phyloP scores from a whole-genome alignment of 305 asterid genomes.

The Plantago lanceolata region DNA sequence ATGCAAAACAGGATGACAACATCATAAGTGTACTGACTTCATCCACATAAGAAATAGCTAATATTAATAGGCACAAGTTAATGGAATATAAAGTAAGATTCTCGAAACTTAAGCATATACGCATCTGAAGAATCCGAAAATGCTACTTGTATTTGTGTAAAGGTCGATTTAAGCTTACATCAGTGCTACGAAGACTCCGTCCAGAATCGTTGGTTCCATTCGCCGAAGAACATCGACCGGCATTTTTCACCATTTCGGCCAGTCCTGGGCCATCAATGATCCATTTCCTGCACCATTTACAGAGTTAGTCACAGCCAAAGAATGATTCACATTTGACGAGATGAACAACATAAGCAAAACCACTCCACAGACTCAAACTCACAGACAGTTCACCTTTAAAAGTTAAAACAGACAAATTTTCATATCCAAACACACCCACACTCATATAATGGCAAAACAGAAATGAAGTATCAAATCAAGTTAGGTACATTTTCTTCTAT shows the following conservation, averaged over 20 bases:
- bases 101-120: not conserved
- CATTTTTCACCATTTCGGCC: slow-evolving; percentile 69
- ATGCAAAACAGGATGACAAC: slow-evolving; percentile 3
- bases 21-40: not conserved
- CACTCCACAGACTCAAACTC: not conserved
- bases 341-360: slow-evolving; percentile 4
- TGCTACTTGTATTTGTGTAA: slow-evolving; percentile 1
- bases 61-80: not conserved
- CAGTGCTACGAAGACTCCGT: slow-evolving; percentile 54
- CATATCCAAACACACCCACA: not conserved
- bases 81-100: too few species aligned
- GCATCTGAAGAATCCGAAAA: not conserved
- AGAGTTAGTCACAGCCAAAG: not conserved
- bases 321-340: not conserved
- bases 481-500: not conserved
- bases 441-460: not conserved
- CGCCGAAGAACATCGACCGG: slow-evolving; percentile 40
- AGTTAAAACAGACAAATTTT: too few species aligned
- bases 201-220: slow-evolving; percentile 65
- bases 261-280: slow-evolving; percentile 64
- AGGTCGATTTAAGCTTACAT: slow-evolving; percentile 45
- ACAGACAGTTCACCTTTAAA: too few species aligned
- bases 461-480: not conserved
- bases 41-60: not conserved
- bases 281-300: slow-evolving; percentile 62